A percentile compares a stretch with the other conserved stretches of the same genome.
Evolutionary conservation across 352 stramenopile species (phyloP).

Genomic region (Pythium sp.): DNA sequence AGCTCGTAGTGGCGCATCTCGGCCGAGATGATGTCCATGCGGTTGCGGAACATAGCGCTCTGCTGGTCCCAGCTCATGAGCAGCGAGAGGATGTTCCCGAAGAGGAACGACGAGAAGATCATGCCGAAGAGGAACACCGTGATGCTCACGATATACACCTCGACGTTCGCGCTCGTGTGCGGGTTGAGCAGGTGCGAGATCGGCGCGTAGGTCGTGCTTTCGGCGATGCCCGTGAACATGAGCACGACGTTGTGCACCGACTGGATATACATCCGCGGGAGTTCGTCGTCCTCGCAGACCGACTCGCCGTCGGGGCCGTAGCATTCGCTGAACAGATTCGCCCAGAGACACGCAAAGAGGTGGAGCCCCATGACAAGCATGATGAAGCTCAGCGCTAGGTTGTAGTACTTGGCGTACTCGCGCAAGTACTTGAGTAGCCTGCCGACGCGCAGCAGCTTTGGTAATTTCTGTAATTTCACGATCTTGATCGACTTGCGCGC

Average conservation of each 20-base stretch:
- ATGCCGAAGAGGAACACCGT: conserved; percentile 66
- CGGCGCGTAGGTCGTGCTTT: conserved; percentile 54
- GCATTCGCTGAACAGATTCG: conserved; percentile 68
- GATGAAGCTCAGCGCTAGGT: conserved; percentile 68
- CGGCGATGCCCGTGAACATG: conserved; percentile 79
- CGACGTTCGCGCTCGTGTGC: conserved; percentile 32
- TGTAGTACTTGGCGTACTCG: conserved; percentile 86
- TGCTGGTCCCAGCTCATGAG: conserved; percentile 84
- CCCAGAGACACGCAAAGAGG: conserved; percentile 74
- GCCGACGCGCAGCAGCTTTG: conserved; percentile 73
- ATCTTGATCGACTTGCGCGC: conserved; percentile 77
- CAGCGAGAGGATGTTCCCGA: conserved; percentile 75
- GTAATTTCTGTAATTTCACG: conserved; percentile 83
- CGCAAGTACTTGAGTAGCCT: conserved; percentile 73
- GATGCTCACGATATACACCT: conserved; percentile 68
- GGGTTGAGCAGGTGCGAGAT: conserved; percentile 55
- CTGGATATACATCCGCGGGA: conserved; percentile 70
- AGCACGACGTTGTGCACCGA: conserved; percentile 70
- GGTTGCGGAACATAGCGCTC: conserved; percentile 74
- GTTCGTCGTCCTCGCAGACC: conserved; percentile 38
- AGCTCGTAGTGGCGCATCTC: conserved; percentile 84
- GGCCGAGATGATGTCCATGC: conserved; percentile 83
- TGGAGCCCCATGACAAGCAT: conserved; percentile 64
- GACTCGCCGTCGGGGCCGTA: conserved; percentile 24
- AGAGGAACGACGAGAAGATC: conserved; percentile 70